Conservation (phyloP, 164 flowering plant species). For the Buxus sempervirens region DNA sequence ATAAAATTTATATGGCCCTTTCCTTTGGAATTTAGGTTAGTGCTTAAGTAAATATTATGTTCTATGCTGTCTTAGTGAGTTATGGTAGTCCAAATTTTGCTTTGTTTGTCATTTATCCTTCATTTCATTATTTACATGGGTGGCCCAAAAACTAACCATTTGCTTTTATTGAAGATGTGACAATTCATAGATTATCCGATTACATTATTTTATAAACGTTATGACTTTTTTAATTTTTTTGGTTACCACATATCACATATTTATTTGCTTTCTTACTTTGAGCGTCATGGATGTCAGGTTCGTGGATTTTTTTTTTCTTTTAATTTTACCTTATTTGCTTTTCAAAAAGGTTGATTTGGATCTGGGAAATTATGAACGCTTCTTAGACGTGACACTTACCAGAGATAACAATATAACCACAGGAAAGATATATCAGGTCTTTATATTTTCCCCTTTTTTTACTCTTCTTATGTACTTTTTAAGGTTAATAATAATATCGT, state of each 20-base stretch:
- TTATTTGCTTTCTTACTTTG: too few species aligned
- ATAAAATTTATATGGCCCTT: background rate
- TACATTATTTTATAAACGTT: too few species aligned
- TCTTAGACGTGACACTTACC: conserved; percentile 90
- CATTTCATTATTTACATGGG: too few species aligned
- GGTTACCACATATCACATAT: too few species aligned
- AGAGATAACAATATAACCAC: conserved; percentile 94
- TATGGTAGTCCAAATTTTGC: too few species aligned
- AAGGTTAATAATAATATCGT: background rate
- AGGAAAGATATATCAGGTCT: conserved; percentile 96
- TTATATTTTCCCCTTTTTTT: conserved; percentile 1
- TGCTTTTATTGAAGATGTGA: too few species aligned
- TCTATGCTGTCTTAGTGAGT: too few species aligned
- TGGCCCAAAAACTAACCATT: too few species aligned
- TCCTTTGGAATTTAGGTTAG: background rate
- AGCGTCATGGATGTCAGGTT: background rate
- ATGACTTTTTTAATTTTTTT: too few species aligned
- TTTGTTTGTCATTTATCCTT: too few species aligned
- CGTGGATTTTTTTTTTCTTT: background rate
- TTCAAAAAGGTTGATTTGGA: conserved; percentile 81
- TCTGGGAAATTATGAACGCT: conserved; percentile 92
- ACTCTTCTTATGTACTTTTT: background rate
- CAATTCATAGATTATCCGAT: too few species aligned
- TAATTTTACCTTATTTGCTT: conserved; percentile 7
- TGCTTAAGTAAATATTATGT: too few species aligned